Evolutionary conservation across 2,329 filamentous ascomycete genomes (phyloP), one percentile per base, ranked within the genome.

Genomic region (Curvularia verruculosa): DNA sequence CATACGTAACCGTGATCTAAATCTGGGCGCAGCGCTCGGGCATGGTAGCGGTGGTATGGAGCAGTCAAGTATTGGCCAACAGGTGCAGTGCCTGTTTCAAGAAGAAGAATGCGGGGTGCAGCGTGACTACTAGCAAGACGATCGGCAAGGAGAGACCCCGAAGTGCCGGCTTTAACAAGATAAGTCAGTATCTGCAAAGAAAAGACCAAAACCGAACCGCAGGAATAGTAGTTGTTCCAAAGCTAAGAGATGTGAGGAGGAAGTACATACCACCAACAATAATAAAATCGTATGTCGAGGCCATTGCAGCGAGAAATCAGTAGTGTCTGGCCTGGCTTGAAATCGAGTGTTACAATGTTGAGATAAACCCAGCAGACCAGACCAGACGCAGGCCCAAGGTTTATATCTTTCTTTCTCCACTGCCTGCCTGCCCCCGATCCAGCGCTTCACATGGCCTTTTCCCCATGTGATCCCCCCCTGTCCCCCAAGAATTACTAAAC

Each of bases 41-140:
- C 56, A n/a, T 69, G 64, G 71, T 82, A 89, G 45, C 86, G 80
- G 63, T 88, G 80, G n/a, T 80, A 84, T 2, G 82, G 81, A 8
- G 82, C 75, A 23, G 40, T 55, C 8, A 75, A 64, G 37, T 61
- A 71, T 8, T 76, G 70, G 5, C 70, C 75, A 55, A 83, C 80
- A 1, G 81, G 78, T 46, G 86, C 83, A 1, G 78, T 74, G 10
- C 87, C 87, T 1, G 86, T 86, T 72, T 89, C 87, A 2, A 89
- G 73, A 1, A 89, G 78, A 1, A 89, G 80, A 1, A 89, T 81
- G 0, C 69, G 78, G 0, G 86, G 86, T 8, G 73, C 77, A 34
- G 78, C 77, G 0, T 77, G 36, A 0, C 82, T 75, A 18, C 77
- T 72, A 1, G 84, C 80, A 3, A 89, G 80, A 0, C 78, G 75